Base-by-base conservation (phyloP, 2,329 filamentous ascomycete species). In the Verticillium nonalfalfae region DNA sequence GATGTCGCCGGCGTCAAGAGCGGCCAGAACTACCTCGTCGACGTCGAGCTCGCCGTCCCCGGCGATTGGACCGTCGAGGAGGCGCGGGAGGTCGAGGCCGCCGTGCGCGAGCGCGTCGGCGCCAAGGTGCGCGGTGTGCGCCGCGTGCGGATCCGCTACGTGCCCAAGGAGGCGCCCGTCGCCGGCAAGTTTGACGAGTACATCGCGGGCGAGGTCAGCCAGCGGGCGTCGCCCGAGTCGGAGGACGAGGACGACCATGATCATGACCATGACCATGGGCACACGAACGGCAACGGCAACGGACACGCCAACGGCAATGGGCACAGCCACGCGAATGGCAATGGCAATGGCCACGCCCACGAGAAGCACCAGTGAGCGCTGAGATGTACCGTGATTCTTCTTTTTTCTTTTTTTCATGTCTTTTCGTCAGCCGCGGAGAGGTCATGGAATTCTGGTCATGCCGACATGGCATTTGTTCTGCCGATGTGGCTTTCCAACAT, bases 1-100 rank as follows among this genome's bases (percentile, higher is more conserved):
- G 89, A 91, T 55, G 84, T 98, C 3, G 90, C 92, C 66, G 95
- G 95, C 60, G 84, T 97, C 76, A 99, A 99, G 77, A 95, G 92
- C 3, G 95, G 95, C 35, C 95, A 97, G 75, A 99, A 97, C 77
- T 97, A 96, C 73, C 81, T 98, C 35, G 88, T 98, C 68, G 95
- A 98, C 68, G 75, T 99, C 7, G 93, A 97, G 73, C 77, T 98
- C 64, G 90, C 86, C 1, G 90, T 96, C 15, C 92, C 94, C 0
- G 84, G 82, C 26, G 78, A 79, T 38, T 96, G 90, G 90, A 90
- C 90, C 0, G 79, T 99, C 6, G 85, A 87, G 59, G 84, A 90
- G 60, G 85, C 88, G 7, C 81, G 85, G 40, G 77, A 82, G 15
- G 80, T 96, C 14, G 95, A 99, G 74, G 85, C 89, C 39, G 78